Base-by-base conservation (phyloP, 768 basidiomycete genomes). In the Auricularia heimuer region DNA sequence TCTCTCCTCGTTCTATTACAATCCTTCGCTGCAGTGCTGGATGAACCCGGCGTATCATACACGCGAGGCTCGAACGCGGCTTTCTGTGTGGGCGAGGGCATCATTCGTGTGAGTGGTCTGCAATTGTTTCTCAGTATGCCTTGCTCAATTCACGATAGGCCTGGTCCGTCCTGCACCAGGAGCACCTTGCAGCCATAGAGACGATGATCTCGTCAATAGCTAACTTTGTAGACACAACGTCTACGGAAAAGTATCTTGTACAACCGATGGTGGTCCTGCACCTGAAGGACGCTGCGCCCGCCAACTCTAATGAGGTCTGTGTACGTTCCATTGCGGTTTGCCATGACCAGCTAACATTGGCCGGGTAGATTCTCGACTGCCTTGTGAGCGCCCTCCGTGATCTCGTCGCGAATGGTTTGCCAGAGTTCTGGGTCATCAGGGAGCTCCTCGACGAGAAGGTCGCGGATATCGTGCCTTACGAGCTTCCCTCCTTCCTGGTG, bases 21-120 rank as follows among this genome's bases (percentile, higher is more conserved):
- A 68, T 89, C 94, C 0, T 92, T 97, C 73, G 85, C 87, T 2
- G 81, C 88, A 1, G 95, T 96, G 3, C 79, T 97, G 21, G 91
- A 94, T 70, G 93, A 94, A 71, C 92, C 94, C 64, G 90, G 89
- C 60, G 90, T 92, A 2, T 92, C 92, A 3, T 85, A 89, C 68
- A 85, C 87, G n/a, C 84, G 92, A 18, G 92, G 89, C 2, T 88
- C 91, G 74, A 82, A 85, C 58, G 90, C 92, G 0, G 90, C 87
- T 0, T 75, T 91, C 10, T 91, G 91, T 73, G 89, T 90, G 10
- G 87, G 85, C 4, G 92, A 94, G 74, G 89, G 89, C 8, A 76
- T 93, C 0, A 83, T 94, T 73, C 87, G 90, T 65, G 10, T 60
- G 47, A 42, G 29, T 16, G 56, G n/a, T 29, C 29, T 29, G 29